These are phyloP conservation scores for Aureococcus anophagefferens DNA, from an alignment of 108 stramenopile genomes.

Conservation along the genomic window DNA sequence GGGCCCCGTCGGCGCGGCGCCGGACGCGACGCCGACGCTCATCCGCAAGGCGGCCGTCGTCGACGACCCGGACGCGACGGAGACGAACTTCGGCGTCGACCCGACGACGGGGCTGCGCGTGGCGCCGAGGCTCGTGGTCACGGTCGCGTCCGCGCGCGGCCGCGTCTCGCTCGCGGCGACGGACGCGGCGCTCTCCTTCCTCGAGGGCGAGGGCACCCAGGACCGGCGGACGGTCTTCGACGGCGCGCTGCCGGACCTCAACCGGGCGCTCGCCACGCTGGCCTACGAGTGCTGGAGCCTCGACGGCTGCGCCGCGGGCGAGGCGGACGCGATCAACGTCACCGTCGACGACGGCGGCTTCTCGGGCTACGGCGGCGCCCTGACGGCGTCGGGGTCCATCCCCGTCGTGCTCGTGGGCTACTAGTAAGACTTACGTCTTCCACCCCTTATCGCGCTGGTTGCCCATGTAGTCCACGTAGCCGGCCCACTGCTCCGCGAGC, in stretches of 20 bases:
- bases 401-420: background rate
- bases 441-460: too few species aligned
- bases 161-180: conserved; percentile 9
- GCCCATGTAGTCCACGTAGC: too few species aligned
- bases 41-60: conserved; percentile 5
- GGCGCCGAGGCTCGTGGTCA: background rate
- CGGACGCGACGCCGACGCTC: background rate
- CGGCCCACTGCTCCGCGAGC: too few species aligned
- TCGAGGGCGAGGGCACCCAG: conserved; percentile 11
- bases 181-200: conserved; percentile 13
- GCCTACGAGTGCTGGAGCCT: background rate
- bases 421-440: too few species aligned
- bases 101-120: background rate
- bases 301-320: background rate
- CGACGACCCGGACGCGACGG: background rate
- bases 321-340: background rate
- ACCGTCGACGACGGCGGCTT: background rate
- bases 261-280: conserved; percentile 12
- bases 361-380: background rate
- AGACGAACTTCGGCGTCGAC: background rate
- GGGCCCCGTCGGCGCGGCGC: too few species aligned
- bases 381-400: background rate
- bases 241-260: conserved; percentile 15
- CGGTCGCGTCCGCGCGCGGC: background rate
- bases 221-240: conserved; percentile 9